Evolutionary conservation across 768 basidiomycete species (phyloP), one percentile per base, ranked within the genome.

Genomic region (Galerina sulciceps): DNA sequence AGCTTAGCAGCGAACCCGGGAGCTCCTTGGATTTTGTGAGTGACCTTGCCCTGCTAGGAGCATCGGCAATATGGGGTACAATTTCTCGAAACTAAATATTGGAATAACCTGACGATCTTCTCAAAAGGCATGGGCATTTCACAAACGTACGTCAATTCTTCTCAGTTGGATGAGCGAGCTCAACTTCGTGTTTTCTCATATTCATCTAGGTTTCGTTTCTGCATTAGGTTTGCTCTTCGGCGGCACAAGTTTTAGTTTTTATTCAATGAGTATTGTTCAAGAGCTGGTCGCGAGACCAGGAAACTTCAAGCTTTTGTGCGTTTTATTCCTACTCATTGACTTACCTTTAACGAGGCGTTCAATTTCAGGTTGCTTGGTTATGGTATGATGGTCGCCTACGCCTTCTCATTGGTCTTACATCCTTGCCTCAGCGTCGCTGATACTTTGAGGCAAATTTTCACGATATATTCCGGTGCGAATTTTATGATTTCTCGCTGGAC

Each of bases 61-160:
- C 53, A 13, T 45, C 53, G 15, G 56, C 56, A 2, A 43, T 57
- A 17, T 57, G 56, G 56, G 56, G 56, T 57, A 36, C 6, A n/a
- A 2, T 26, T 14, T 4, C 6, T 20, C 5, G n/a, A 26, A 26
- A 13, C 31, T 4, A 14, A 18, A 15, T 15, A 9, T 8, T 10
- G 6, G 23, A 3, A 10, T 9, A 14, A 13, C 9, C 13, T 35
- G 43, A 37, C 14, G 20, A 14, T 11, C 13, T 45, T 13, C 40
- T 22, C 22, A 13, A n/a, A 14, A 57, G 56, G 56, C 8, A 18
- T 57, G 6, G 56, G 56, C 5, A 57, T 57, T 1, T 57, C 56
- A 14, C 56, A 57, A 14, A 57, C 56, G 56, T 57, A 20, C 15
- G 56, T 51, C 20, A 37, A 20, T 6, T 23, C 3, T 1, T 18